phyloP scores from a whole-genome alignment of 257 asterid species.

The Solanum sitiens region DNA sequence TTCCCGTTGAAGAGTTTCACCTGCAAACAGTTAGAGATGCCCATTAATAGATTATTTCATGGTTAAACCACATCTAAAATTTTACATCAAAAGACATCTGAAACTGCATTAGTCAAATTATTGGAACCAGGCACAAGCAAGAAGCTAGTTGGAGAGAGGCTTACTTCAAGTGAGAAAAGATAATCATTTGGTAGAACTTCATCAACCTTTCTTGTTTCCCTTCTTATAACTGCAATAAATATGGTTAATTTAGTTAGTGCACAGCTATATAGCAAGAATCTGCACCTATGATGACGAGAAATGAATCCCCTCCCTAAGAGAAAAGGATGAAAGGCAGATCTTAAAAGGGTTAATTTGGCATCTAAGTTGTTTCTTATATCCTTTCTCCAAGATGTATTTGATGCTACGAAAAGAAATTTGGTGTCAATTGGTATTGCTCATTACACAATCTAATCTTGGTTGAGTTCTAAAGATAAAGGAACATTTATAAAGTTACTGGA shows the following conservation, averaged over 20 bases:
- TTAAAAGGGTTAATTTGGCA: background rate
- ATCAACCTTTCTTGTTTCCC: conserved; percentile 31
- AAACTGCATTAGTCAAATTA: background rate
- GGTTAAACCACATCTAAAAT: background rate
- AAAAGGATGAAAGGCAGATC: background rate
- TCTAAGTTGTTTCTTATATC: background rate
- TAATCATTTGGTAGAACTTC: conserved; percentile 39
- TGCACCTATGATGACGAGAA: background rate
- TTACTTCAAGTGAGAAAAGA: conserved; percentile 81
- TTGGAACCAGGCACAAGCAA: background rate
- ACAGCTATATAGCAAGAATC: background rate
- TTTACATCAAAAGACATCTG: background rate
- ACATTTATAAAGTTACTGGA: background rate
- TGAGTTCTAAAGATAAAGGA: background rate
- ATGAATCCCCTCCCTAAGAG: background rate
- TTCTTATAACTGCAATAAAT: conserved; percentile 53
- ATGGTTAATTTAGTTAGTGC: background rate
- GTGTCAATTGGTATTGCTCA: background rate
- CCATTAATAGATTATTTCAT: background rate
- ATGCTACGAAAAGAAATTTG: background rate
- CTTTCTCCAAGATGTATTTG: background rate
- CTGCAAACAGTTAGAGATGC: conserved; percentile 29
- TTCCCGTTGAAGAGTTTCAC: conserved; percentile 86
- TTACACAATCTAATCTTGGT: background rate
- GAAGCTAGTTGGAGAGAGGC: background rate